These are phyloP conservation scores for Podospora conica DNA, from an alignment of 495 filamentous ascomycete species.

Conservation along the genomic window DNA sequence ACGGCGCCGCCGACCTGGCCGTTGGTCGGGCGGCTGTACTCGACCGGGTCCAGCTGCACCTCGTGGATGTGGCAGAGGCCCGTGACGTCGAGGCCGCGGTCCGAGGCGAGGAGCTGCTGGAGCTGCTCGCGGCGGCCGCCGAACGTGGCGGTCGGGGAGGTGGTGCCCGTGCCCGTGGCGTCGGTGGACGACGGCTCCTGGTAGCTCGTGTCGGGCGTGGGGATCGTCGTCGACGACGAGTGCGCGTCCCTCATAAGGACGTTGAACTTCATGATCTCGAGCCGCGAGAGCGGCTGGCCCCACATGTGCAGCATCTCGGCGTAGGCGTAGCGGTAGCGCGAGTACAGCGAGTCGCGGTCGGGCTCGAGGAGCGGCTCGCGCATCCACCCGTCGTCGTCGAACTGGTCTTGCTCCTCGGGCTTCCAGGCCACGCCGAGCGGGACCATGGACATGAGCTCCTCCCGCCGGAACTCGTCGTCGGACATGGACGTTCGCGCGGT, in stretches of 20 bases:
- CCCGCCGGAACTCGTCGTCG: slow-evolving; percentile 38
- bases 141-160: slow-evolving; percentile 41
- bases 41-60: slow-evolving; percentile 45
- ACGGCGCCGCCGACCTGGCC: slow-evolving; percentile 40
- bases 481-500: slow-evolving; percentile 43
- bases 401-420: slow-evolving; percentile 69
- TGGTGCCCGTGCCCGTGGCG: slow-evolving; percentile 21
- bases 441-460: slow-evolving; percentile 36
- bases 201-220: slow-evolving; percentile 22
- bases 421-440: slow-evolving; percentile 52
- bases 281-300: slow-evolving; percentile 65
- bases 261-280: slow-evolving; percentile 83
- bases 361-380: slow-evolving; percentile 64
- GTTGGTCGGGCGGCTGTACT: slow-evolving; percentile 29
- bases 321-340: slow-evolving; percentile 70
- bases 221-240: too few species aligned
- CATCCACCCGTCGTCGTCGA: slow-evolving; percentile 70
- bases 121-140: slow-evolving; percentile 41
- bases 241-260: slow-evolving; percentile 43
- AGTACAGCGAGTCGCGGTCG: slow-evolving; percentile 52
- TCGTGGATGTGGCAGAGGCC: slow-evolving; percentile 56
- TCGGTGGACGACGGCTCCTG: slow-evolving; percentile 25
- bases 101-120: slow-evolving; percentile 32
- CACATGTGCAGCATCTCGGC: slow-evolving; percentile 77
- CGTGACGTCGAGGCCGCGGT: slow-evolving; percentile 51